Conservation (phyloP, 2,329 filamentous ascomycete species). For the Cladophialophora bantiana region DNA sequence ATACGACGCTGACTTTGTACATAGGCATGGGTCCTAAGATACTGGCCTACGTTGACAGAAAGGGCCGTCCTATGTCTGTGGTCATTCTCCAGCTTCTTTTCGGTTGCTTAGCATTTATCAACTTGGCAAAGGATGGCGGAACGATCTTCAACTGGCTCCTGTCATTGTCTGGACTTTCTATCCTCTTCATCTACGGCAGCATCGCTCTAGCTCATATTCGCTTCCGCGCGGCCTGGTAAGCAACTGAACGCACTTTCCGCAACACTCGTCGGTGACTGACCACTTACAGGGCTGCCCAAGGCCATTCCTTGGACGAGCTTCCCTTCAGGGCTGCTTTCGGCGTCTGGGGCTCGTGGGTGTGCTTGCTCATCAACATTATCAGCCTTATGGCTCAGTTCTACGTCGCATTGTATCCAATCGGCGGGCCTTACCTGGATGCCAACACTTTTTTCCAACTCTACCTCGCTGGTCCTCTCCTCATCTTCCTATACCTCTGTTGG, state of each 20-base stretch:
- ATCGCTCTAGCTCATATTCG: constrained; percentile 71
- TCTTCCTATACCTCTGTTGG: constrained; percentile 38
- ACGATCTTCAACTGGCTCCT: constrained; percentile 80
- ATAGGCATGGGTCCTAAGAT: constrained; percentile 75
- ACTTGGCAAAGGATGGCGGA: constrained; percentile 55
- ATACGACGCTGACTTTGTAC: constrained; percentile 14
- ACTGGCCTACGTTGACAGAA: constrained; percentile 80
- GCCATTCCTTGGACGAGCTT: constrained; percentile 74
- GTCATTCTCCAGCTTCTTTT: constrained; percentile 72
- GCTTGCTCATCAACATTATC: constrained; percentile 75
- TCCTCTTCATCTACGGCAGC: constrained; percentile 72
- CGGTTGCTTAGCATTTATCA: constrained; percentile 80
- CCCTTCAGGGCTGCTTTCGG: constrained; percentile 84
- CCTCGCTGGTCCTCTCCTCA: constrained; percentile 38
- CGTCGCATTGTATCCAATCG: constrained; percentile 80
- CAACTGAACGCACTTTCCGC: constrained; percentile 11
- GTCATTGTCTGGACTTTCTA: constrained; percentile 74
- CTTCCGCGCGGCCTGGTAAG: constrained; percentile 76
- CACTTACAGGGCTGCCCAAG: constrained; percentile 56
- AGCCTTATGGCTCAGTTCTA: constrained; percentile 87
- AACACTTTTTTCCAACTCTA: constrained; percentile 40
- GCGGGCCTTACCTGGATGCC: constrained; percentile 41
- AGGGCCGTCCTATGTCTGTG: constrained; percentile 78
- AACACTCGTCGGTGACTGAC: constrained; percentile 18
- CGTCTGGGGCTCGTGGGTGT: constrained; percentile 79